These are phyloP conservation scores for Torulaspora quercuum DNA, from an alignment of 805 yeast species.

Conservation along the genomic window DNA sequence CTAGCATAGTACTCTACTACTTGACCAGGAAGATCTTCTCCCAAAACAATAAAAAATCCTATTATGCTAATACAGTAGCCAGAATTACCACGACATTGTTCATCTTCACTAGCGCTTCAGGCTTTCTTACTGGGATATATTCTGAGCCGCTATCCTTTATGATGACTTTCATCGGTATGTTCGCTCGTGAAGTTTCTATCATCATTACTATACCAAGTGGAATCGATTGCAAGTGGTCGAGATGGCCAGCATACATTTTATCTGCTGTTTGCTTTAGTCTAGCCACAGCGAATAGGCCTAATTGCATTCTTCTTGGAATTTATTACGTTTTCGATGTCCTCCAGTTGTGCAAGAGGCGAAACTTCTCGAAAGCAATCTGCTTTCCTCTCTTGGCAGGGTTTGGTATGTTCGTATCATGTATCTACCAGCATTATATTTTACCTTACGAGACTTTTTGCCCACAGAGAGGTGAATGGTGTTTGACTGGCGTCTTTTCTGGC, in stretches of 20 bases:
- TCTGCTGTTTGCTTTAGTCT: constrained; percentile 45
- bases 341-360: constrained; percentile 19
- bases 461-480: constrained; percentile 76
- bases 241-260: constrained; percentile 22
- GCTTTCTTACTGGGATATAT: constrained; percentile 70
- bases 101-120: constrained; percentile 72
- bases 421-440: constrained; percentile 43
- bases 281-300: constrained; percentile 67
- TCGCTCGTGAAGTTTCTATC: constrained; percentile 43
- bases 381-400: constrained; percentile 54
- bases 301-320: constrained; percentile 69
- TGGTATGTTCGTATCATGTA: constrained; percentile 46
- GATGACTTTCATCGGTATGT: constrained; percentile 55
- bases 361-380: constrained; percentile 21
- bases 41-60: constrained; percentile 14
- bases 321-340: constrained; percentile 57
- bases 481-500: constrained; percentile 41
- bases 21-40: constrained; percentile 43
- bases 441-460: constrained; percentile 68
- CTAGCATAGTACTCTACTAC: constrained; percentile 47
- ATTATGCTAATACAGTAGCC: constrained; percentile 28
- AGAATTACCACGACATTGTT: constrained; percentile 44
- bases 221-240: constrained; percentile 13
- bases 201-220: constrained; percentile 16
- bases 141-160: constrained; percentile 71